Percentiles rank a stretch among this genome's conserved stretches.
Evolutionary conservation across 139 green algal species (phyloP).

Genomic region (Coelastrella sp.): DNA sequence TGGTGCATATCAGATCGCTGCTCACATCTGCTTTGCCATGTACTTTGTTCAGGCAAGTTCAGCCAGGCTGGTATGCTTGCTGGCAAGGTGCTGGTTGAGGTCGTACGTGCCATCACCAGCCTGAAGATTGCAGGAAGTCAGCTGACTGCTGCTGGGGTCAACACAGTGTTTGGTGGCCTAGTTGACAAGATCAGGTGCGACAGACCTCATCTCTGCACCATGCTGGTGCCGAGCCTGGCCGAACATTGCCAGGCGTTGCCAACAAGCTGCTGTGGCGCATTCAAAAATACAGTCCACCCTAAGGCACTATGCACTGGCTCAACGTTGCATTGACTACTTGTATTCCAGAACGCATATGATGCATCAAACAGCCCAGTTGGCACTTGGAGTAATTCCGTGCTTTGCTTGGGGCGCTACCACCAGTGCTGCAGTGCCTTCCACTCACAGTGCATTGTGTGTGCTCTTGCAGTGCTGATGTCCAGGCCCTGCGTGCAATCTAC

Average conservation of each 20-base stretch:
- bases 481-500: neutral
- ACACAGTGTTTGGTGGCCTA: constrained; percentile 1
- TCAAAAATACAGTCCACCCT: too few relatives aligned
- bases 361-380: too few relatives aligned
- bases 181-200: constrained; percentile 32
- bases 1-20: too few relatives aligned
- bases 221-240: too few relatives aligned
- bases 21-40: neutral
- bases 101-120: constrained; percentile 29
- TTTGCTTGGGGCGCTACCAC: too few relatives aligned
- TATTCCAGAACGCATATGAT: too few relatives aligned
- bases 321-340: too few relatives aligned
- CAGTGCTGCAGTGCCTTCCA: neutral
- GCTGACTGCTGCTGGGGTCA: neutral
- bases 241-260: too few relatives aligned
- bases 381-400: too few relatives aligned
- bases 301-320: too few relatives aligned
- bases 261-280: too few relatives aligned
- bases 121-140: constrained; percentile 44
- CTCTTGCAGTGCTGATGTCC: neutral
- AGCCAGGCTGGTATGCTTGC: neutral
- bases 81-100: constrained; percentile 7
- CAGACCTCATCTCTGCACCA: neutral
- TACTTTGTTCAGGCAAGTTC: neutral
- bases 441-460: neutral